Base-by-base conservation (phyloP, 1,139 yeast genomes). In the Kodamaea sp. region DNA sequence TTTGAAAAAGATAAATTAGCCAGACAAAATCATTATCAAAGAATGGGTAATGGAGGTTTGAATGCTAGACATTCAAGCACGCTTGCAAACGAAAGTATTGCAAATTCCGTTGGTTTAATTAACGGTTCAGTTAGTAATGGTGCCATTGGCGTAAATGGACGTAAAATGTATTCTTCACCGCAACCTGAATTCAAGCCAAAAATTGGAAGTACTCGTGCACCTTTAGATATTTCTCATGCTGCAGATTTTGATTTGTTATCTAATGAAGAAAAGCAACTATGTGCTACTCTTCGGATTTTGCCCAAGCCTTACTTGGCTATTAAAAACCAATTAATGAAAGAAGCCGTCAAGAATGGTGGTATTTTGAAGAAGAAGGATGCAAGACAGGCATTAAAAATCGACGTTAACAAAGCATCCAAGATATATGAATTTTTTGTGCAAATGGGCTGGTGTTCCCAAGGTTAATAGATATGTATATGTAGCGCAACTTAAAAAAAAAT, bases 291-390 rank as follows among this genome's bases (percentile, higher is more conserved):
- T 46, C 79, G 95, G 48, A 83, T 94, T 8, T 65, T 85, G 44
- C 98, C 99, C 8, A 92, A 92, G 58, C 96, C 97, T 2, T 92
- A 90, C 56, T 67, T 94, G 47, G 96, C 95, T 2, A 87, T 92
- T 48, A 92, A 92, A 57, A 95, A 88, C 57, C 82, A 89, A n/a
- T 64, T 92, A 42, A 88, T 92, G 71, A 78, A 94, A 51, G 97
- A 90, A 57, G 79, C 95, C 24, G 69, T 90, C 29, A 80, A 87
- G 48, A 83, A 86, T 33, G 95, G 95, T 34, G 97, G 97, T 7
- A 64, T 75, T 5, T 63, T 92, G 54, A 86, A 86, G 65, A 84
- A 85, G 63, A 84, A 86, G 55, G 84, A 85, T 33, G 94, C 95
- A 7, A 74, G 90, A 50, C 96, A 84, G 46, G 67, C 89, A 42